Base-by-base conservation (phyloP, 2,329 filamentous ascomycete species). In the Sclerotinia sclerotiorum region DNA sequence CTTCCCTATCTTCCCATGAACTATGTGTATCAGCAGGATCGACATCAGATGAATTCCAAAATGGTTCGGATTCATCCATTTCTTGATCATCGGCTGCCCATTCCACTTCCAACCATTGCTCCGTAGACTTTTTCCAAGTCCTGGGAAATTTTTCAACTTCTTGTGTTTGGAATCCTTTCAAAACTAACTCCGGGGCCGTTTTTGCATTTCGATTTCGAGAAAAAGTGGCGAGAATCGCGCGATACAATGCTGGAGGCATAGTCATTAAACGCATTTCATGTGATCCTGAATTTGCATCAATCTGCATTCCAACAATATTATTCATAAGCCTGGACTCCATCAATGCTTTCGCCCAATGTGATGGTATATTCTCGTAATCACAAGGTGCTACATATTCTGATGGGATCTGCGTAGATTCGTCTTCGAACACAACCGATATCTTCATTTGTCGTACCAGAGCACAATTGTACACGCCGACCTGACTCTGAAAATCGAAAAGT, bases 101-200 rank as follows among this genome's bases (percentile, higher is more conserved):
- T 15, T 66, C 52, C n/a, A 66, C 64, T 10, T 66, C 17, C 29
- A 66, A 42, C 64, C 64, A 66, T 13, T 66, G 64, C 44, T 66
- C 64, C 29, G 64, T 58, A 2, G 51, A 58, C 17, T 19, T 48
- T 5, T 60, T 66, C 64, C 64, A 66, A 27, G 27, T 24, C 7
- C 13, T 49, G 3, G 64, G 64, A 51, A 66, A 66, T 35, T 66
- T 66, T 6, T 66, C 54, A 2, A 58, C 64, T 27, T 66, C 64
- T 15, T 57, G 51, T 3, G 15, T 58, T 13, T 57, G 39, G 17
- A 66, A 66, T 21, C 64, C 64, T 32, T 66, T 66, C 27, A 66
- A 58, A 11, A 58, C 27, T 6, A 66, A 48, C 21, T 58, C 39
- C 19, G 64, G 64, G 42, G 13, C 29, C 21, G 29, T 58, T 15